Conservation (phyloP, 306 rosid genomes). For the Lathyrus aphaca region DNA sequence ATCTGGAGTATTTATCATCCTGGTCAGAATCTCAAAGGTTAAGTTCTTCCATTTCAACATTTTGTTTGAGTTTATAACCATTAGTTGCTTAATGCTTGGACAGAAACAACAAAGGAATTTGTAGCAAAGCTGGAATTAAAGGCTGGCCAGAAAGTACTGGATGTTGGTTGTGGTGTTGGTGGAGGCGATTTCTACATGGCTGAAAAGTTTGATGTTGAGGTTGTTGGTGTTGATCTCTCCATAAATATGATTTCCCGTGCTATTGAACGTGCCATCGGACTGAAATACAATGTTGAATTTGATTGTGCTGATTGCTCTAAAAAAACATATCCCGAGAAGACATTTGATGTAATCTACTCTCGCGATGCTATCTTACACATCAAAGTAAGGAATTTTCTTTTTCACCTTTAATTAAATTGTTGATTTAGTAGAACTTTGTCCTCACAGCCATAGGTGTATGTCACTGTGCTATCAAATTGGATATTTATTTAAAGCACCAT, state of each 20-base stretch:
- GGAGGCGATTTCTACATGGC: constrained; percentile 99
- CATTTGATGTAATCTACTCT: constrained; percentile 84
- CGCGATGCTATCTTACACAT: constrained; percentile 87
- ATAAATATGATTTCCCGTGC: constrained; percentile 92
- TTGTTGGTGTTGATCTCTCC: constrained; percentile 90
- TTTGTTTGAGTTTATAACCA: constrained; percentile 24
- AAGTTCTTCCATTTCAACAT: background rate
- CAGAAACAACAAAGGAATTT: constrained; percentile 89
- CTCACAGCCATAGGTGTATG: background rate
- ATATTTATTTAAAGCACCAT: background rate
- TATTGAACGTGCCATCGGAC: constrained; percentile 83
- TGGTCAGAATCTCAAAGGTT: background rate
- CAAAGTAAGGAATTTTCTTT: constrained; percentile 55
- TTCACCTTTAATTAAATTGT: constrained; percentile 5
- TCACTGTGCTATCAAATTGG: background rate
- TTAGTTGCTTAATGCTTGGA: constrained; percentile 33
- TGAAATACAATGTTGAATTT: constrained; percentile 74
- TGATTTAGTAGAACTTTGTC: constrained; percentile 1
- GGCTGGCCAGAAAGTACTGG: constrained; percentile 84
- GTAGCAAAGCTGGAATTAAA: constrained; percentile 76
- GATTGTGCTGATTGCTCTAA: constrained; percentile 91
- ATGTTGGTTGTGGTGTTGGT: constrained; percentile 97
- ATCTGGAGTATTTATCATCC: background rate
- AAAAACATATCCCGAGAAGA: constrained; percentile 65
- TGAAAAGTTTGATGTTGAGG: constrained; percentile 74